Evolutionary conservation across 805 yeast genomes (phyloP), one percentile per base, ranked within the genome.

Genomic region (Metschnikowia reukaufii): DNA sequence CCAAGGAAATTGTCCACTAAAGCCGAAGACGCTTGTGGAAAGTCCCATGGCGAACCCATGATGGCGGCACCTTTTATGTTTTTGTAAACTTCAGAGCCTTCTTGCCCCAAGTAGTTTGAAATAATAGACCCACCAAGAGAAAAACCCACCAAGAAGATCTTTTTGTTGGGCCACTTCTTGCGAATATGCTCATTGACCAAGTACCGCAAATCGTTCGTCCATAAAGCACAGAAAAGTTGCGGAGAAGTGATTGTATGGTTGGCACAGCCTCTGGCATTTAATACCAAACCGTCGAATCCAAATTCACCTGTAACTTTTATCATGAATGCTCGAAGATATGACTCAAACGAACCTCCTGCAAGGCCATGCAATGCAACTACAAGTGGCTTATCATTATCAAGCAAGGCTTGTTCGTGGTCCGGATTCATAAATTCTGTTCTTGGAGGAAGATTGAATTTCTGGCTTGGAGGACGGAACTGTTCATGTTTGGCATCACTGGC

Each of bases 261-360:
- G 25, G 88, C 84, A 65, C 92, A 86, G 3, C 95, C 95, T 59
- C 95, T 72, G 15, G 86, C 74, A 60, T 84, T 85, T 40, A 86
- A 59, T 16, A 83, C 85, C 39, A 82, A 60, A 17, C 72, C 84
- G 64, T 84, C 81, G 60, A 82, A 73, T 51, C 69, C 57, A 45
- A 68, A 66, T 13, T 67, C 65, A 1, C 62, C 56, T 27, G 76
- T 72, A 39, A 83, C 64, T 17, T 66, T 63, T 38, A 68, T 66
- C 31, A 80, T 65, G 32, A 82, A 67, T 7, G 84, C 76, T 51
- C 89, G 73, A 39, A 86, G 78, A 47, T 83, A 83, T 17, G 87
- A 81, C 61, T 86, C 94, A 56, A 83, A 86, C 13, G 88, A 82
- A 1, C 95, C 95, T 48, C 94, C 92, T 21, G 87, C 84, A 32